A percentile compares a stretch with the other conserved stretches of the same genome.
phyloP scores from a whole-genome alignment of 768 basidiomycete genomes.

The Infundibulicybe gibba region DNA sequence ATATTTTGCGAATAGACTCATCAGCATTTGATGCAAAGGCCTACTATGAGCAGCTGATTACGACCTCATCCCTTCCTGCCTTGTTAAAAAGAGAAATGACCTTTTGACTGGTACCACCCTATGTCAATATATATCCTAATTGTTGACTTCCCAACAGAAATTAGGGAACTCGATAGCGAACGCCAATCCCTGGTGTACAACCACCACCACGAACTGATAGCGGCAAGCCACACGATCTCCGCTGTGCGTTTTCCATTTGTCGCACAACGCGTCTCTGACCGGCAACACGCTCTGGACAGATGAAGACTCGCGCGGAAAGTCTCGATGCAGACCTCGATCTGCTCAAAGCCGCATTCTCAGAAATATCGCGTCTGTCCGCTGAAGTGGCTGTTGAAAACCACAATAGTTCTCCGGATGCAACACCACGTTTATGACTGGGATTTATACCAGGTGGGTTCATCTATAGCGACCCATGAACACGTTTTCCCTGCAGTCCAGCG shows the following conservation, averaged over 20 bases:
- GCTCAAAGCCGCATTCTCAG: constrained; percentile 77
- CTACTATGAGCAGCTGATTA: constrained; percentile 86
- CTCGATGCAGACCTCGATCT: constrained; percentile 83
- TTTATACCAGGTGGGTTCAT: no score
- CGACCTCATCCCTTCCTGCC: constrained; percentile 68
- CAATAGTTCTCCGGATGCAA: background rate
- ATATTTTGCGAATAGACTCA: constrained; percentile 50
- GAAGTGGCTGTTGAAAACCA: constrained; percentile 54
- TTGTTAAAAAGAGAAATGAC: constrained; percentile 83
- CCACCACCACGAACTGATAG: constrained; percentile 93
- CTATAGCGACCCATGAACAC: no score
- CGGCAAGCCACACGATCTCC: constrained; percentile 88
- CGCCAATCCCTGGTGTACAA: constrained; percentile 91
- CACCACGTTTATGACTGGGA: no score
- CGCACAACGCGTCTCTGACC: background rate
- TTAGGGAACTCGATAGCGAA: constrained; percentile 83
- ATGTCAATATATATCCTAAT: no score
- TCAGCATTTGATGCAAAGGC: constrained; percentile 76
- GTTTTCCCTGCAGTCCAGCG: no score
- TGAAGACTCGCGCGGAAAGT: constrained; percentile 84
- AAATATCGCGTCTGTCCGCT: constrained; percentile 75
- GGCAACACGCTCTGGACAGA: constrained; percentile 39
- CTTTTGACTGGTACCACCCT: constrained; percentile 55
- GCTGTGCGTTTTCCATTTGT: constrained; percentile 44
- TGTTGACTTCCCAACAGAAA: constrained; percentile 48